Conservation (phyloP, 148 eudicot species). For the Camellia japonica region DNA sequence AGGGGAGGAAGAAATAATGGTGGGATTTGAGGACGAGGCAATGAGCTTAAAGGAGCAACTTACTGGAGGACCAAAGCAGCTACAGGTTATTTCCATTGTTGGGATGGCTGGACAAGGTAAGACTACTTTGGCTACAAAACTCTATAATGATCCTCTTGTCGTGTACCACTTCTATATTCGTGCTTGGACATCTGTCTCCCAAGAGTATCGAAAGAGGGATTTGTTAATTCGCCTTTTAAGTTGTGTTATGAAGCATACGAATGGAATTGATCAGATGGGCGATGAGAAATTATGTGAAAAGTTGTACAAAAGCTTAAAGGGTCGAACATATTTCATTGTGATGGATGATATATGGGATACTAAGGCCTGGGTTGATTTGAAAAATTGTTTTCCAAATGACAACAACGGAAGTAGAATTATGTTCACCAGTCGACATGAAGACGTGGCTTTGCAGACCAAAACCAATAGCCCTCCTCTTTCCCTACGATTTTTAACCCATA, state of each 20-base stretch:
- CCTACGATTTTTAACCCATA: slow-evolving; percentile 20
- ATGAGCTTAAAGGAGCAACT: slow-evolving; percentile 16
- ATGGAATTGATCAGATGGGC: background rate
- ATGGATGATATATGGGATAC: slow-evolving; percentile 29
- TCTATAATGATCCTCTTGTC: slow-evolving; percentile 14
- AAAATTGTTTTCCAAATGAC: slow-evolving; percentile 18
- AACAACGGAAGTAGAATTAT: slow-evolving; percentile 20
- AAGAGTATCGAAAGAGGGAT: slow-evolving; percentile 20
- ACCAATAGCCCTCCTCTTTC: slow-evolving; percentile 15
- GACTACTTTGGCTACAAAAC: slow-evolving; percentile 22
- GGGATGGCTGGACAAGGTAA: slow-evolving; percentile 13
- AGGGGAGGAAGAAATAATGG: slow-evolving; percentile 13
- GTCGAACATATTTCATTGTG: slow-evolving; percentile 15
- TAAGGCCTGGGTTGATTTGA: slow-evolving; percentile 21
- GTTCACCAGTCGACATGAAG: slow-evolving; percentile 23
- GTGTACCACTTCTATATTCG: slow-evolving; percentile 23
- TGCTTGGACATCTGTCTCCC: slow-evolving; percentile 27
- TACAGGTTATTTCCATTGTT: slow-evolving; percentile 23
- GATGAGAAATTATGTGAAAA: background rate
- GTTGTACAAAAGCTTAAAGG: slow-evolving; percentile 3
- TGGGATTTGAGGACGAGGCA: slow-evolving; percentile 22
- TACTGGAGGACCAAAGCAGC: slow-evolving; percentile 10
- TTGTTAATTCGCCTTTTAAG: slow-evolving; percentile 13
- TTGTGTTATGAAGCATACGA: background rate
- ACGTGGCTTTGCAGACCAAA: slow-evolving; percentile 30